Evolutionary conservation across 441 rosid species (phyloP).

Genomic region (Hypseocharis bilobata): DNA sequence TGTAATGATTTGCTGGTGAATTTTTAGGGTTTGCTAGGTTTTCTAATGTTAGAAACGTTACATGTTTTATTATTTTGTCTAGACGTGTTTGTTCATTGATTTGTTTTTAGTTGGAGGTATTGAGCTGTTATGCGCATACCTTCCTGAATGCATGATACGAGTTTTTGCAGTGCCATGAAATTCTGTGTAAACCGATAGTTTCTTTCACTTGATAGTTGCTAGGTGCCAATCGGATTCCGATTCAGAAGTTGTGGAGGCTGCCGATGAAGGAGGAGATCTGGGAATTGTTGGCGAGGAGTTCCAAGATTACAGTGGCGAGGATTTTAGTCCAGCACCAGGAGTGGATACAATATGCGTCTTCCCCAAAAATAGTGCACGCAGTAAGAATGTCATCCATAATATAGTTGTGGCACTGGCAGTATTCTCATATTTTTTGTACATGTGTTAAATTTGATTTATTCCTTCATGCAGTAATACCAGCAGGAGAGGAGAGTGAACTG

Average conservation of each 20-base stretch:
- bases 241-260: constrained; percentile 40
- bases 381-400: constrained; percentile 29
- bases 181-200: constrained; percentile 3
- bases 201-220: constrained; percentile 38
- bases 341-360: constrained; percentile 63
- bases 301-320: constrained; percentile 51
- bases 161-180: background rate
- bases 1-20: background rate
- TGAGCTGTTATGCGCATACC: constrained; percentile 1
- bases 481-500: constrained; percentile 83
- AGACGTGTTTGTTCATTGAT: too few relatives aligned
- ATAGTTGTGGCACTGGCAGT: background rate
- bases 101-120: too few relatives aligned
- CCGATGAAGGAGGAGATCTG: constrained; percentile 49
- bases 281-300: constrained; percentile 74
- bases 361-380: constrained; percentile 67
- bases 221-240: constrained; percentile 66
- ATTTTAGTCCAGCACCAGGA: constrained; percentile 59
- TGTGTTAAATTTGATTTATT: background rate
- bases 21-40: too few relatives aligned
- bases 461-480: constrained; percentile 54
- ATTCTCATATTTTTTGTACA: background rate
- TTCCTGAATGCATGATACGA: background rate
- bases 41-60: too few relatives aligned
- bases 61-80: too few relatives aligned